Evolutionary conservation across 2,329 filamentous ascomycete species (phyloP), one percentile per base, ranked within the genome.

Genomic region (Myriangium duriaei): DNA sequence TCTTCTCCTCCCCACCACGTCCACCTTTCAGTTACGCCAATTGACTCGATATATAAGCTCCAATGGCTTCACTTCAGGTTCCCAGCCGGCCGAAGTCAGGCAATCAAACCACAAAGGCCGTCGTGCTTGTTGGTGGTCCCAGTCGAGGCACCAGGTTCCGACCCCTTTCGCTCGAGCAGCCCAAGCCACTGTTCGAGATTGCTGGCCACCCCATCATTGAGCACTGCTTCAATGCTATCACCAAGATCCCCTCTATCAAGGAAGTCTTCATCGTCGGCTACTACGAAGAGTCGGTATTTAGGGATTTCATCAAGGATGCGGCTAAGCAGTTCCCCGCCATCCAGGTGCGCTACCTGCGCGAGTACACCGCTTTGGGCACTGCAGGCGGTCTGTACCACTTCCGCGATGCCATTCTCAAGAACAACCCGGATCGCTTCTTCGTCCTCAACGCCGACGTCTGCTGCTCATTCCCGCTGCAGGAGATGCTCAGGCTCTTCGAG

Each of bases 251-350:
- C 53, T 81, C 83, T 55, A 84, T 98, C 62, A 83, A 86, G 57
- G 91, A 98, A 64, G 88, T 98, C 52, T 87, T 91, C 68, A 79
- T 98, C 55, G 92, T 98, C 56, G 91, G 91, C 56, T 98, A 98
- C 74, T 98, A 96, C 63, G 91, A 98, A 59, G 91, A 96, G 67
- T 74, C 76, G 31, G 84, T 96, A 53, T 95, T 96, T 74, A 82
- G 86, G 55, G 87, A 95, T 64, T 96, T 96, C 67, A 93, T 96
- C 69, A 94, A 93, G 64, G 82, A 93, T 58, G 76, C 86, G 44
- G 70, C 77, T 44, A 75, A 75, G 59, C 81, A 84, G 58, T 93
- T 93, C 66, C 85, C 87, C 38, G 75, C 84, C 56, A 76, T 96
- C 53, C 77, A 78, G 52, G 85, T 96, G 65, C 85, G 87, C 61